Percentiles rank a stretch among this genome's conserved stretches.
These are phyloP conservation scores for Epichloe gansuensis DNA, from an alignment of 2,329 filamentous ascomycete genomes.

Conservation along the genomic window DNA sequence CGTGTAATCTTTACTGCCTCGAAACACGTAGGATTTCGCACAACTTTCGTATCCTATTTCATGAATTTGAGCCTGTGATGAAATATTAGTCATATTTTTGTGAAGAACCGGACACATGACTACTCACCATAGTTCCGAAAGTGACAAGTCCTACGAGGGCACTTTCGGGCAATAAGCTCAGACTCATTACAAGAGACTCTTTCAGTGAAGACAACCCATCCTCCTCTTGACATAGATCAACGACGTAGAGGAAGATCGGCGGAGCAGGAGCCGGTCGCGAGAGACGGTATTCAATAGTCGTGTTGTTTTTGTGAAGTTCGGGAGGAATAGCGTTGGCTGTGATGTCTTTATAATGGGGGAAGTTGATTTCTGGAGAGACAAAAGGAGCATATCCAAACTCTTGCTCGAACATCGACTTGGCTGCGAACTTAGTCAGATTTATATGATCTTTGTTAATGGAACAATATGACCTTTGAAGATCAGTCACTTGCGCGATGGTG, in stretches of 20 bases:
- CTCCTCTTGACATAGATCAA: slow-evolving; percentile 81
- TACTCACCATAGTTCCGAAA: slow-evolving; percentile 77
- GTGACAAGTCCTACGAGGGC: slow-evolving; percentile 75
- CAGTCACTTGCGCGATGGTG: background rate
- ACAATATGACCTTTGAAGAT: background rate
- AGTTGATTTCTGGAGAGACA: slow-evolving; percentile 74
- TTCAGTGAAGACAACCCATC: slow-evolving; percentile 73
- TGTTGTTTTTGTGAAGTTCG: slow-evolving; percentile 70
- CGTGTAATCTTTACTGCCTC: slow-evolving; percentile 94
- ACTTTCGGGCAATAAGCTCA: slow-evolving; percentile 70
- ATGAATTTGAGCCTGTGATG: slow-evolving; percentile 67
- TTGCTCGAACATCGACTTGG: slow-evolving; percentile 72
- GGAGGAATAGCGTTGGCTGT: slow-evolving; percentile 71
- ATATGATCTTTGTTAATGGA: background rate
- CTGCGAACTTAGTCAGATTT: slow-evolving; percentile 30
- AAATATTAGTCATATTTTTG: background rate
- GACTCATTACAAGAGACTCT: slow-evolving; percentile 76
- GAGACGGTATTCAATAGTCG: slow-evolving; percentile 81
- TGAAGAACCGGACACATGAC: background rate
- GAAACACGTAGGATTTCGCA: slow-evolving; percentile 96
- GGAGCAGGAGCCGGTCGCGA: slow-evolving; percentile 73
- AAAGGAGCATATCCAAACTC: slow-evolving; percentile 83
- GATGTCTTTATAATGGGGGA: slow-evolving; percentile 84
- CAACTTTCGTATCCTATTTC: slow-evolving; percentile 97
- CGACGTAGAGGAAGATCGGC: slow-evolving; percentile 77